Evolutionary conservation across 257 asterid species (phyloP), one percentile per base, ranked within the genome.

Genomic region (Primulina huaijiensis): DNA sequence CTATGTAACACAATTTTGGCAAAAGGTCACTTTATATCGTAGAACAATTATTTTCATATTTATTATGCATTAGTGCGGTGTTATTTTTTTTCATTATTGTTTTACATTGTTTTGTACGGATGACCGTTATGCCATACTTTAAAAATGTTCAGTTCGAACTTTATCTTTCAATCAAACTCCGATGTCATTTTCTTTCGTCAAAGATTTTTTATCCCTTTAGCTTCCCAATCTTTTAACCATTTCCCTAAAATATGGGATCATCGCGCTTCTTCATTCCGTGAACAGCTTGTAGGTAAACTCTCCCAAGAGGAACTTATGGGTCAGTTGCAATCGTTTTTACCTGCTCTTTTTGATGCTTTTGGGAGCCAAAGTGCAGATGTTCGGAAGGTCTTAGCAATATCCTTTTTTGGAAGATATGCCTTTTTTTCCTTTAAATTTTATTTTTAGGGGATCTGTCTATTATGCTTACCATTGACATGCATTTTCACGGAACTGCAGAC

Each of bases 341-440:
- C 97, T 60, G 95, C 97, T 35, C 92, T 93, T 64, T 93, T 90
- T 82, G 97, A 90, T 79, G 96, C 99, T 57, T 93, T 93, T 78
- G 92, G 97, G 70, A 93, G 82, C 83, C 97, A 89, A 87, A 93
- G 97, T 78, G 97, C 99, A 35, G 99, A 93, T 82, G 99, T 93
- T 72, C 99, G 97, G 66, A 93, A 93, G 99, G 99, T 93, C 68
- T 65, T 58, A 17, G 14, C 46, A 8, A 38, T 38, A 38, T 38
- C 3, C 14, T 65, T 56, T 31, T 55, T 37, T n/a, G 20, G 37
- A 65, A 19, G 53, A 50, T 43, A 10, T 8, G 0, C 53, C n/a
- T 43, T 43, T 43, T 43, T 43, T 5, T 0, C 14, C 14, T 8
- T 9, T 14, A 38, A 38, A 38, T 38, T 38, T 38, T 38, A 2